Conservation (phyloP, 345 rosid genomes). For the Eucalyptus caleyi region DNA sequence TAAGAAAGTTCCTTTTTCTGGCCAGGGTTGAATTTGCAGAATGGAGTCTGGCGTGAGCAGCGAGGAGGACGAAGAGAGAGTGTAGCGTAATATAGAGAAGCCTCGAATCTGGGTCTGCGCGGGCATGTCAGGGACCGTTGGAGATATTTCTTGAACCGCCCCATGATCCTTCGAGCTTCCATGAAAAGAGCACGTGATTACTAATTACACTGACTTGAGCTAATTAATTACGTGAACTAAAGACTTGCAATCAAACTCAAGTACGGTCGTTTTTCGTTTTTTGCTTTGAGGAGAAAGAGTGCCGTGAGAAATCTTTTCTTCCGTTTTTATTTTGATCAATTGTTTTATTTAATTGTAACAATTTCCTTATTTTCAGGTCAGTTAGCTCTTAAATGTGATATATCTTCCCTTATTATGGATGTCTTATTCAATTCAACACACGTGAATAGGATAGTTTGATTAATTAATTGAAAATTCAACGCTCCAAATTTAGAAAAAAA, state of each 20-base stretch:
- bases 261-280: too few species aligned
- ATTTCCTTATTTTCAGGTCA: fast-evolving
- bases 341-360: background rate
- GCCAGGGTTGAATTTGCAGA: background rate
- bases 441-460: background rate
- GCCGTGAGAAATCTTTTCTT: too few species aligned
- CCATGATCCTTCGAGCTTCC: too few species aligned
- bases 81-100: too few species aligned
- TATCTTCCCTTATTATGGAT: background rate
- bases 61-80: background rate
- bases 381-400: fast-evolving
- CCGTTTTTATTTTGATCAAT: fast-evolving
- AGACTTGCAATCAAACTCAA: too few species aligned
- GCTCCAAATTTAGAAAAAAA: background rate
- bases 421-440: background rate
- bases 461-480: background rate
- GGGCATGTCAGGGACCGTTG: too few species aligned
- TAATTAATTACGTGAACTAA: too few species aligned
- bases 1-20: background rate
- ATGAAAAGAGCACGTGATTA: too few species aligned
- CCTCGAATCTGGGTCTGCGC: too few species aligned
- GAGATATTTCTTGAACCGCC: too few species aligned
- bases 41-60: background rate
- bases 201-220: too few species aligned
- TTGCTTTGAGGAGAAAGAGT: too few species aligned